phyloP scores from a whole-genome alignment of 83 land plant species.

The Picea abies region DNA sequence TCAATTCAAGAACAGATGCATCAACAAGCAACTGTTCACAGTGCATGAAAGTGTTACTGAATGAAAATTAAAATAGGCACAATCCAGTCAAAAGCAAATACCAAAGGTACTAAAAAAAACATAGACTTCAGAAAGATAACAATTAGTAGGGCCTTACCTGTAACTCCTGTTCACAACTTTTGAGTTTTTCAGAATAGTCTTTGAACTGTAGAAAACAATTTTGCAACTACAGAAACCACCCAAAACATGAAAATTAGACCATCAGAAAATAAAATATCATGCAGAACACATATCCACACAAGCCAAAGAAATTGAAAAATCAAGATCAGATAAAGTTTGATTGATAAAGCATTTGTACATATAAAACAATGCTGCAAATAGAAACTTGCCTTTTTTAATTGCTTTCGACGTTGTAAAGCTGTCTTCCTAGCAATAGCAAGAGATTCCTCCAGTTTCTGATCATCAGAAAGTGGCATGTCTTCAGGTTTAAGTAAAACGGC shows the following conservation, averaged over 20 bases:
- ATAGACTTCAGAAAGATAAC: background rate
- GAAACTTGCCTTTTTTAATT: constrained; percentile 19
- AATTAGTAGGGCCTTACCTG: constrained; percentile 16
- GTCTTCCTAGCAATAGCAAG: constrained; percentile 27
- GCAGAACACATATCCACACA: background rate
- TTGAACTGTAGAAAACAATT: constrained; percentile 24
- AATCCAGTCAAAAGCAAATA: background rate
- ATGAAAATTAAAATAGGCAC: background rate
- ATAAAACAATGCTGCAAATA: background rate
- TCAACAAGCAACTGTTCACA: constrained; percentile 6
- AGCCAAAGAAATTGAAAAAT: background rate
- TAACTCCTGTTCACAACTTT: constrained; percentile 33
- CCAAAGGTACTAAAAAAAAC: background rate
- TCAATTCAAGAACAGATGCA: constrained; percentile 9
- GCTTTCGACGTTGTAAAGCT: constrained; percentile 16
- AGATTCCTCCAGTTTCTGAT: constrained; percentile 36
- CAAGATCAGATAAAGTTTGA: background rate
- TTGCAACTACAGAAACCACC: constrained; percentile 26
- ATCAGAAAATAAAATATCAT: background rate
- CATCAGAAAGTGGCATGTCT: background rate
- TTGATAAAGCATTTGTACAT: no score
- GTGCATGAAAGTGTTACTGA: background rate
- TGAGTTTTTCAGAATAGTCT: constrained; percentile 24
- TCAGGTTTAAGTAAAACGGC: background rate
- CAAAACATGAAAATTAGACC: background rate